A percentile compares a stretch with the other conserved stretches of the same genome.
phyloP scores from a whole-genome alignment of 495 filamentous ascomycete species.

The Margaritispora aquatica region DNA sequence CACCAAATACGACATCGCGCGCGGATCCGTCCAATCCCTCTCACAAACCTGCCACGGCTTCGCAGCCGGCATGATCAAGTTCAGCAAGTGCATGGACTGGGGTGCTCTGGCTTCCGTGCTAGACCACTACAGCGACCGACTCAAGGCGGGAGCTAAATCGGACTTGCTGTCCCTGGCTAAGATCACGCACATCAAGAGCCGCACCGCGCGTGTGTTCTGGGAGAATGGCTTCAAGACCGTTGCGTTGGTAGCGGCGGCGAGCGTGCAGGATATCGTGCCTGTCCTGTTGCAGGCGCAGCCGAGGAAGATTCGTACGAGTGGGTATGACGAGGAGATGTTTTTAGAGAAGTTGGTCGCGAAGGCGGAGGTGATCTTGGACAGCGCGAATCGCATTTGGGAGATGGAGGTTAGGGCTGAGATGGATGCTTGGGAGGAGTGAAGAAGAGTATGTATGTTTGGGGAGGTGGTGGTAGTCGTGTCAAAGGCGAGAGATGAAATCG shows the following conservation, averaged over 20 bases:
- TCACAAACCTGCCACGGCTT: constrained; percentile 75
- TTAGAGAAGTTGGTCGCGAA: constrained; percentile 57
- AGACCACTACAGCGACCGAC: constrained; percentile 69
- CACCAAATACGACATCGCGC: constrained; percentile 59
- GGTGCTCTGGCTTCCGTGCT: constrained; percentile 64
- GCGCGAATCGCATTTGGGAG: constrained; percentile 72
- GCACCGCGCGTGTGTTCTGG: constrained; percentile 68
- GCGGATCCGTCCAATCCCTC: constrained; percentile 66
- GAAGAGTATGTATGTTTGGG: not conserved
- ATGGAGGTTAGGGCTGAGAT: constrained; percentile 43
- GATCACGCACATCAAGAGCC: constrained; percentile 72
- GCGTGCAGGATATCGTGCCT: constrained; percentile 61
- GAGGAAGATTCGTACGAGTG: constrained; percentile 52
- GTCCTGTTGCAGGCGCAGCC: constrained; percentile 61
- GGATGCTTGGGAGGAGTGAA: constrained; percentile 29
- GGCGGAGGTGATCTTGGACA: constrained; percentile 61
- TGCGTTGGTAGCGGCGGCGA: constrained; percentile 59
- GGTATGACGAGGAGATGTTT: constrained; percentile 56
- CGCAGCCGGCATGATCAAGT: constrained; percentile 69
- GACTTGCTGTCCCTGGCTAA: constrained; percentile 69
- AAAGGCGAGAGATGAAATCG: too few relatives aligned
- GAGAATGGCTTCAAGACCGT: constrained; percentile 71
- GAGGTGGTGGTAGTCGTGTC: too few relatives aligned
- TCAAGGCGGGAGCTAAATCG: constrained; percentile 60
- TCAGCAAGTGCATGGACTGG: constrained; percentile 43